Conservation (phyloP, 768 basidiomycete genomes). For the Neoboletus brunneissimus region DNA sequence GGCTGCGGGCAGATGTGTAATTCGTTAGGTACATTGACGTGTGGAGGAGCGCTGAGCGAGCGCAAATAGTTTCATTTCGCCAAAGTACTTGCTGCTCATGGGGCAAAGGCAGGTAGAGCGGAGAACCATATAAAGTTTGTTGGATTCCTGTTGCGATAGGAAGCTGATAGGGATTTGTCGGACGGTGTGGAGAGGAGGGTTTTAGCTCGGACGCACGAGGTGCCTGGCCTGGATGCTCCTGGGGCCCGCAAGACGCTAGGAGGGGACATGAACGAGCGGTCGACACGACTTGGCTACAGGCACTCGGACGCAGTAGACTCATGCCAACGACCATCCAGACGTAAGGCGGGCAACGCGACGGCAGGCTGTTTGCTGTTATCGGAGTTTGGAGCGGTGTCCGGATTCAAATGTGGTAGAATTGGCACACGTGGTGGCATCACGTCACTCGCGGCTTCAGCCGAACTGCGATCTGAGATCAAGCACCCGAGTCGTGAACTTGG, state of each 20-base stretch:
- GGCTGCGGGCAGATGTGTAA: conserved; percentile 23
- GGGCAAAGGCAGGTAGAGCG: conserved; percentile 23
- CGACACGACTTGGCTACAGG: neutral
- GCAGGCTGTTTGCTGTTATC: conserved; percentile 9
- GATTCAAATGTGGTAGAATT: conserved; percentile 7
- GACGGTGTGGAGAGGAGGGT: neutral
- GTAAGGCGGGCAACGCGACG: neutral
- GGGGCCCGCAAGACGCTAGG: too few relatives aligned
- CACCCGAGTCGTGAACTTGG: conserved; percentile 4
- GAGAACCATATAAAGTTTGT: conserved; percentile 23
- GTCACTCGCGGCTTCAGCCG: conserved; percentile 25
- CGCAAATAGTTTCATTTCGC: conserved; percentile 27
- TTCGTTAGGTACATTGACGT: conserved; percentile 28
- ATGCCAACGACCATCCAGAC: neutral
- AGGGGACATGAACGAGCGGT: neutral
- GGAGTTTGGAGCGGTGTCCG: conserved; percentile 14
- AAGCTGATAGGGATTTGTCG: conserved; percentile 17
- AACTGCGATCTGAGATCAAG: conserved; percentile 29
- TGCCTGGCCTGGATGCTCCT: neutral
- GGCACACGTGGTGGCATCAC: conserved; percentile 21
- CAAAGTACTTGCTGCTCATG: conserved; percentile 11
- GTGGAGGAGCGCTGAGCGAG: conserved; percentile 7
- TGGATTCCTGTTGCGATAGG: conserved; percentile 21
- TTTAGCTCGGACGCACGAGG: neutral
- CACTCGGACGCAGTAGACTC: neutral